A percentile compares a stretch with the other conserved stretches of the same genome.
These are phyloP conservation scores for Cercis canadensis DNA, from an alignment of 306 rosid genomes.

Conservation along the genomic window DNA sequence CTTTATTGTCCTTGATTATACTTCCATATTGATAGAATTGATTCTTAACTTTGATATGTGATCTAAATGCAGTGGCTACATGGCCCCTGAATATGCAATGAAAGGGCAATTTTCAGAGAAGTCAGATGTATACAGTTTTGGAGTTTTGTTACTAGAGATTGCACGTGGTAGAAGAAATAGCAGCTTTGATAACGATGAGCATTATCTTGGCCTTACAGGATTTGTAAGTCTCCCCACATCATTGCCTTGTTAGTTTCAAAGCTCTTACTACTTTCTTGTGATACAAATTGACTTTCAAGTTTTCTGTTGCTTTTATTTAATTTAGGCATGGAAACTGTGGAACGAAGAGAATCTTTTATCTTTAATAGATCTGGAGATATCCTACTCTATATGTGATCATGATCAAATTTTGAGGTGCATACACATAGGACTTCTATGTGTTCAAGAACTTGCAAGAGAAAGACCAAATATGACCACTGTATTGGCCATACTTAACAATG, in stretches of 20 bases:
- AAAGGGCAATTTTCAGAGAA: constrained; percentile 29
- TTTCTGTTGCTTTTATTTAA: neutral
- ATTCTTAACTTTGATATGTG: no score
- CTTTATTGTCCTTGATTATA: neutral
- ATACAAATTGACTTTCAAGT: neutral
- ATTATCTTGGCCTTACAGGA: no score
- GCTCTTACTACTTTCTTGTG: neutral
- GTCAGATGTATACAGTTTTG: no score
- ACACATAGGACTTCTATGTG: constrained; percentile 38
- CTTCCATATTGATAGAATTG: no score
- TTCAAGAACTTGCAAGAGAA: constrained; percentile 39
- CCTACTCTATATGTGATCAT: neutral
- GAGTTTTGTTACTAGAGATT: no score
- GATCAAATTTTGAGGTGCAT: constrained; percentile 34
- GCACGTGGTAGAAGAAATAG: no score
- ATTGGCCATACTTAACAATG: constrained; percentile 37
- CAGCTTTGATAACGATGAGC: no score
- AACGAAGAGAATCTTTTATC: neutral
- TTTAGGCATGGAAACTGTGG: constrained; percentile 47
- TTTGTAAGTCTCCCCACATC: no score
- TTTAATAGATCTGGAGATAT: constrained; percentile 33
- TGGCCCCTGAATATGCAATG: constrained; percentile 38
- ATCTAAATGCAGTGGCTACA: constrained; percentile 32
- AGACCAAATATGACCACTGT: constrained; percentile 34
- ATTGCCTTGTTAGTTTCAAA: no score